phyloP scores from a whole-genome alignment of 192 early-diverging fungal genomes.

The Coemansia asiatica region DNA sequence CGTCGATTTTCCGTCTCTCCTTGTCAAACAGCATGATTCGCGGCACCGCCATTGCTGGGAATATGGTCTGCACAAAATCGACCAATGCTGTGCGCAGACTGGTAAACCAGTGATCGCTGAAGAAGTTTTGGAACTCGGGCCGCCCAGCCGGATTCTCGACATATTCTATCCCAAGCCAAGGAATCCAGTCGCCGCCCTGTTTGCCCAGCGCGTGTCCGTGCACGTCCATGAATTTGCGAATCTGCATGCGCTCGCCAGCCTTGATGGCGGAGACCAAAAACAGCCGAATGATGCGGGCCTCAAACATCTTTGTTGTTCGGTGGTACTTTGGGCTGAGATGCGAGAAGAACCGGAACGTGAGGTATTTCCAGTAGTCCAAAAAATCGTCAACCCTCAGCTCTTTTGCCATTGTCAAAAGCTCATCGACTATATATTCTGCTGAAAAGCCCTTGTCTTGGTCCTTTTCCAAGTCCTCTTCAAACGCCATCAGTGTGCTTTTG shows the following conservation, averaged over 20 bases:
- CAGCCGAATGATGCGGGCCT: slow-evolving; percentile 51
- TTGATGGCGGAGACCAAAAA: slow-evolving; percentile 44
- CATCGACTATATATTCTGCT: slow-evolving; percentile 35
- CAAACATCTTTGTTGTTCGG: slow-evolving; percentile 53
- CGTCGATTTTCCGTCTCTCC: slow-evolving; percentile 38
- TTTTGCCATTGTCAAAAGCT: slow-evolving; percentile 42
- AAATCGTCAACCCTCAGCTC: slow-evolving; percentile 25
- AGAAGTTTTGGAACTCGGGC: slow-evolving; percentile 52
- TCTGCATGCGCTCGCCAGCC: slow-evolving; percentile 11
- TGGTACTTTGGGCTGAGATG: slow-evolving; percentile 57
- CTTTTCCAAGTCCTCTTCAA: slow-evolving; percentile 38
- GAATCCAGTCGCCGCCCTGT: slow-evolving; percentile 56
- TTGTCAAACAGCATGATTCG: slow-evolving; percentile 55
- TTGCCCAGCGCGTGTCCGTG: slow-evolving; percentile 41
- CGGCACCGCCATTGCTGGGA: slow-evolving; percentile 51
- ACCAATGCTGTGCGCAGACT: slow-evolving; percentile 37
- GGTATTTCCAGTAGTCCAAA: slow-evolving; percentile 49
- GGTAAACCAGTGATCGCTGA: slow-evolving; percentile 43
- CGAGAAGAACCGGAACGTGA: slow-evolving; percentile 49
- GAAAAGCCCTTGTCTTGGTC: slow-evolving; percentile 52
- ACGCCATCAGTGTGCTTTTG: slow-evolving; percentile 33
- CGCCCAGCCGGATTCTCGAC: slow-evolving; percentile 31
- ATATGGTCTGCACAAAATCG: slow-evolving; percentile 53
- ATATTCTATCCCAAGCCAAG: slow-evolving; percentile 53
- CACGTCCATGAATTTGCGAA: slow-evolving; percentile 39